These are phyloP conservation scores for Allium cepa DNA, from an alignment of 106 monocot species.

Conservation along the genomic window DNA sequence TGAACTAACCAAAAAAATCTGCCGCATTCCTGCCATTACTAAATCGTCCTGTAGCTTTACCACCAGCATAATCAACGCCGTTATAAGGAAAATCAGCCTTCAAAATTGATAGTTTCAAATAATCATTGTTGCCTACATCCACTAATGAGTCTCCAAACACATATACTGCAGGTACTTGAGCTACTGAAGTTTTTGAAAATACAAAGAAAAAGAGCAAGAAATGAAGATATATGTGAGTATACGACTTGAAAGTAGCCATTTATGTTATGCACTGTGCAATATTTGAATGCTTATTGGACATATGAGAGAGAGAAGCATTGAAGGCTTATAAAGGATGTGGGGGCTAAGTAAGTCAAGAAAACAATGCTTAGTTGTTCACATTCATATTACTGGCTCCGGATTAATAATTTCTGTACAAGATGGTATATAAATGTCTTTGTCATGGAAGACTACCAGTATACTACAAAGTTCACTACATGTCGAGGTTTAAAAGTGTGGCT, in stretches of 20 bases:
- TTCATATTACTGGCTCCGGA: too few species aligned
- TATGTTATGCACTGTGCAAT: too few species aligned
- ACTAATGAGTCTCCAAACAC: slow-evolving; percentile 39
- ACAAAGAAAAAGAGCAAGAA: neutral
- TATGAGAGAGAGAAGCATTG: too few species aligned
- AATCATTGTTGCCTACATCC: slow-evolving; percentile 40
- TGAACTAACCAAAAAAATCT: slow-evolving; percentile 25
- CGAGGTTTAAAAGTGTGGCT: too few species aligned
- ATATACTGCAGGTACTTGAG: slow-evolving; percentile 24
- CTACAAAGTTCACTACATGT: too few species aligned
- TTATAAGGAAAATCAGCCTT: slow-evolving; percentile 43
- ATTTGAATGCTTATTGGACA: too few species aligned
- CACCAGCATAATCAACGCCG: slow-evolving; percentile 31
- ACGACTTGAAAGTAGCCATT: neutral
- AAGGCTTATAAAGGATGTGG: too few species aligned
- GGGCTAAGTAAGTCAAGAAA: too few species aligned
- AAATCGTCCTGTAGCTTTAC: slow-evolving; percentile 37
- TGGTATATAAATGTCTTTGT: too few species aligned
- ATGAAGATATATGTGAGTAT: neutral
- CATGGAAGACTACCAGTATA: too few species aligned
- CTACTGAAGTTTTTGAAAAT: neutral
- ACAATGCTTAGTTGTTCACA: too few species aligned
- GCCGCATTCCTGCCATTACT: slow-evolving; percentile 45
- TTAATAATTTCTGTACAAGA: too few species aligned
- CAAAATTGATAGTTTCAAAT: slow-evolving; percentile 18